Conservation (phyloP, 176 grass and related monocot species). For the Rhynchospora breviuscula region DNA sequence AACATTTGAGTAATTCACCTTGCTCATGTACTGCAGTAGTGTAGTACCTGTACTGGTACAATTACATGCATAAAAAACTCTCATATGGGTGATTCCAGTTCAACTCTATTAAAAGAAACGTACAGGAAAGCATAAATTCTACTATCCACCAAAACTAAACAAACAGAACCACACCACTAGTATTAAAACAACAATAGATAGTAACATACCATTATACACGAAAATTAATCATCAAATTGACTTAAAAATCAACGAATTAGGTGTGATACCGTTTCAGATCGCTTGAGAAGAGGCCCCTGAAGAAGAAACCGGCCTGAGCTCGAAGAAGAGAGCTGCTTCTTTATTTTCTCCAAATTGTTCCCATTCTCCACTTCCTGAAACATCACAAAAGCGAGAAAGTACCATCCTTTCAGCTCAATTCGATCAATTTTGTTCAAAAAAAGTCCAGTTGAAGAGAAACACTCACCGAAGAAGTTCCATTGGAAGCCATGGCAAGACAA, state of each 20-base stretch:
- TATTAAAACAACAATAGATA: neutral
- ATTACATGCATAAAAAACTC: neutral
- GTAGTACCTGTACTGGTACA: neutral
- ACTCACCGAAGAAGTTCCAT: conserved; percentile 56
- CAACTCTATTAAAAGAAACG: conserved; percentile 7
- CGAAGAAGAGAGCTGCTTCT: conserved; percentile 69
- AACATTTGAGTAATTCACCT: neutral
- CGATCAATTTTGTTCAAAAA: neutral
- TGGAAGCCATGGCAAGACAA: conserved; percentile 45
- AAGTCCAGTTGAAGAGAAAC: neutral
- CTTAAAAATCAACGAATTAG: neutral
- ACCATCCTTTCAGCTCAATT: conserved; percentile 1
- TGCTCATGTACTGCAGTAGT: neutral
- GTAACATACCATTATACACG: conserved; percentile 16
- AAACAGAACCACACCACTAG: conserved; percentile 5
- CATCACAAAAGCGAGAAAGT: conserved; percentile 23
- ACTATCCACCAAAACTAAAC: neutral
- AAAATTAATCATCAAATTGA: neutral
- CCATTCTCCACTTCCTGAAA: conserved; percentile 43
- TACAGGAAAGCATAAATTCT: neutral
- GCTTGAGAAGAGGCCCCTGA: conserved; percentile 85
- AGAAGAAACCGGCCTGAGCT: conserved; percentile 83
- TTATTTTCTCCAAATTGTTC: conserved; percentile 91
- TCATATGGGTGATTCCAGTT: neutral
- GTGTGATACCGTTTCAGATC: conserved; percentile 86